Base-by-base conservation (phyloP, 75 land plant species). In the Sequoia sempervirens region DNA sequence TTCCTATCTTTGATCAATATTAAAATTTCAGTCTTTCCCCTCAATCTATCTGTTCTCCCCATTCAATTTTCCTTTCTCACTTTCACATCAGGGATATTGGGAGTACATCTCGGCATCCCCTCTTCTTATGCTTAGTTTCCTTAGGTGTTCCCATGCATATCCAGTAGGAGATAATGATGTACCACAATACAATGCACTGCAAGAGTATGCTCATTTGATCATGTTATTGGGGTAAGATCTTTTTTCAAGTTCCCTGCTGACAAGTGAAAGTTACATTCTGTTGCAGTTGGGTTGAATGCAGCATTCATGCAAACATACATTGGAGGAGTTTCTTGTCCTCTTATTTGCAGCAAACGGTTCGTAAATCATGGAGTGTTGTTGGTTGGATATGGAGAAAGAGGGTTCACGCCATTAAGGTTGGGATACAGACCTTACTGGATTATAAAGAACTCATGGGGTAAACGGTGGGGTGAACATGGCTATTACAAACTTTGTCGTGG, bases 361-460 rank as follows among this genome's bases (percentile, higher is more conserved):
- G 30, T 89, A 26, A 87, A 90, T 82, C 91, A 90, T 86, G 91
- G 91, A 17, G 90, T 88, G 3, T 70, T 90, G 28, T 73, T 90
- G 15, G 91, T 88, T 8, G 91, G 90, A 40, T 90, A 90, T 68
- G 86, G 90, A 32, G 73, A 80, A 10, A 83, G 46, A 36, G 91
- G 90, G 5, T 90, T 64, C 74, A 68, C 90, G 14, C 81, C 68
- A 8, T 18, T 88, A 11, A 83, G 91, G 46, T 75, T 88, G 36
- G 75, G 84, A 20, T 69, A 90, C 75, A 70, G 36, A 37, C 90
- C 91, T 30, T 90, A 88, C 53, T 90, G 91, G 91, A 83, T 90
- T 68, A 83, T 90, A 38, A 90, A 90, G 90, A 90, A 90, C 64
- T 90, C 91, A 9, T 90, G 91, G 91, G 91, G 91, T 8, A 41